These are phyloP conservation scores for Aureobasidium mangrovei DNA, from an alignment of 2,329 filamentous ascomycete species.

Conservation along the genomic window DNA sequence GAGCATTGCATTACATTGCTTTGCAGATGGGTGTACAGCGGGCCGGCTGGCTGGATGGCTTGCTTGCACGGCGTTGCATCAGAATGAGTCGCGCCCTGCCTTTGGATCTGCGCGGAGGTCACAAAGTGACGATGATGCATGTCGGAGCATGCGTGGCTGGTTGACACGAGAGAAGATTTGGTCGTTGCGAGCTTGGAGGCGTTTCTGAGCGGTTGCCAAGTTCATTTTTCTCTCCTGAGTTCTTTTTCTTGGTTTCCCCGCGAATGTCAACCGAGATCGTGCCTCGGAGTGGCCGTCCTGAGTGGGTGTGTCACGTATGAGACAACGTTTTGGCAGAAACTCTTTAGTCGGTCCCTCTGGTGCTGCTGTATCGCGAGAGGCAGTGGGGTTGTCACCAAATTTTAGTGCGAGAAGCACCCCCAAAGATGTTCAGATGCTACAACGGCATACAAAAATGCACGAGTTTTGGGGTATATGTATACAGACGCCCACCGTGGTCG, in stretches of 20 bases:
- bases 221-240: slow-evolving; percentile 6
- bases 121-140: neutral
- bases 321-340: no score
- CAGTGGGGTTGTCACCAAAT: no score
- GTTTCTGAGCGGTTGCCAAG: neutral
- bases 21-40: neutral
- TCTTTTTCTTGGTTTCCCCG: neutral
- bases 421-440: no score
- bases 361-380: no score
- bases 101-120: neutral
- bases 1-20: neutral
- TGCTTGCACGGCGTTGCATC: neutral
- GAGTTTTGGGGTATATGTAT: no score
- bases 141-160: slow-evolving; percentile 5
- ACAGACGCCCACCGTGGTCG: no score
- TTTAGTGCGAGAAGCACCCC: no score
- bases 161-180: slow-evolving; percentile 1
- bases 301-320: neutral
- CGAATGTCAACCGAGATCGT: neutral
- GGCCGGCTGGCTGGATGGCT: neutral
- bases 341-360: no score
- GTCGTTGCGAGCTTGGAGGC: slow-evolving; percentile 4
- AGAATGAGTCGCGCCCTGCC: neutral
- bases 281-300: neutral
- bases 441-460: no score